phyloP scores from a whole-genome alignment of 2,329 filamentous ascomycete genomes.

The Emydomyces testavorans region DNA sequence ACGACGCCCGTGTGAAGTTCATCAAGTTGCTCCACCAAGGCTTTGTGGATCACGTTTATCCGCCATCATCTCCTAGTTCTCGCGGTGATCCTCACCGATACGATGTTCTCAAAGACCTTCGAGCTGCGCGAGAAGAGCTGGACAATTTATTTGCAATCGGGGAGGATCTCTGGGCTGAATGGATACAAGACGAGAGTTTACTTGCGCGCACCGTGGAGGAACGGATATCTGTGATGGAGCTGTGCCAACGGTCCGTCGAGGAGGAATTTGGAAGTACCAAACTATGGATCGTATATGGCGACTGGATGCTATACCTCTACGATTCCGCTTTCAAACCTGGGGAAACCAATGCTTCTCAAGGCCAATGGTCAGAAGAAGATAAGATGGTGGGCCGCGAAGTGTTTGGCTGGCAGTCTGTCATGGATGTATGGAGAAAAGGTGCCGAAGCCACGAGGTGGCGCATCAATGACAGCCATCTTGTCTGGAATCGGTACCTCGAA shows the following conservation, averaged over 20 bases:
- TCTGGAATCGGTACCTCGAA: conserved; percentile 52
- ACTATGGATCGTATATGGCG: conserved; percentile 51
- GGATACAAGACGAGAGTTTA: conserved; percentile 51
- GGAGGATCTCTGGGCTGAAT: conserved; percentile 52
- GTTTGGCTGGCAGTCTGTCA: conserved; percentile 46
- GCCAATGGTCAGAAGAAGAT: conserved; percentile 45
- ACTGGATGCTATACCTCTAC: conserved; percentile 49
- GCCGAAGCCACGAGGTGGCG: conserved; percentile 48
- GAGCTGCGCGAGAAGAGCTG: conserved; percentile 45
- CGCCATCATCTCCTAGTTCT: conserved; percentile 34
- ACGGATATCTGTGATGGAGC: conserved; percentile 47
- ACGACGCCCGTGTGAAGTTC: conserved; percentile 38
- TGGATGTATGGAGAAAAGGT: conserved; percentile 46
- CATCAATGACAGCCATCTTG: conserved; percentile 48
- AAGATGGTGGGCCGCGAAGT: conserved; percentile 46
- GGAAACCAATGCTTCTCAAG: conserved; percentile 26
- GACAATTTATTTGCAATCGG: conserved; percentile 52
- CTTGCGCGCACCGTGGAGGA: conserved; percentile 47
- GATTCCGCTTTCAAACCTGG: conserved; percentile 35
- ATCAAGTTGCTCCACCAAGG: conserved; percentile 38
- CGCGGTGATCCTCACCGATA: conserved; percentile 37
- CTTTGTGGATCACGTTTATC: conserved; percentile 38
- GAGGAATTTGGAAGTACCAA: conserved; percentile 52
- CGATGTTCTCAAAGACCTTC: conserved; percentile 38
- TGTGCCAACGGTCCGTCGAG: conserved; percentile 47